Percentiles rank a stretch among this genome's conserved stretches.
phyloP scores from a whole-genome alignment of 2,329 filamentous ascomycete genomes.

The Stylonectria norvegica region DNA sequence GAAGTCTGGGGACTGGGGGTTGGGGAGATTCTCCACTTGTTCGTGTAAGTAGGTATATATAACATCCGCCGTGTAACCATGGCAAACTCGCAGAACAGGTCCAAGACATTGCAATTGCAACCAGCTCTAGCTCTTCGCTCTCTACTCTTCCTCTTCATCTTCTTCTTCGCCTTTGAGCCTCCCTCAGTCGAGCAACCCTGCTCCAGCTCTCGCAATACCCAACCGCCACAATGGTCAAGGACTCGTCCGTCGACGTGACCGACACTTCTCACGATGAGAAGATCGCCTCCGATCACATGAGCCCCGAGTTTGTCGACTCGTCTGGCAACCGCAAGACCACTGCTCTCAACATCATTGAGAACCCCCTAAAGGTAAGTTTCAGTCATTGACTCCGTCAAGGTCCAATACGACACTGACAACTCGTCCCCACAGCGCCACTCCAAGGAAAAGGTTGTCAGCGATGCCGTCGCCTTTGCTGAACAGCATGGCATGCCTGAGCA shows the following conservation, averaged over 20 bases:
- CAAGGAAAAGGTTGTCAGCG: constrained; percentile 20
- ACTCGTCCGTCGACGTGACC: background rate
- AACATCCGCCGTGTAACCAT: no score
- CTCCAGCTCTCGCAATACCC: no score
- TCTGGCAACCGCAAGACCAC: constrained; percentile 20
- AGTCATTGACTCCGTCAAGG: background rate
- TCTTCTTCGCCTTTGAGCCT: no score
- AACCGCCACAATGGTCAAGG: constrained; percentile 7
- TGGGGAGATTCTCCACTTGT: no score
- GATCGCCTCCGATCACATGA: background rate
- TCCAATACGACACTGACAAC: no score
- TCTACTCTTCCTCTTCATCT: no score
- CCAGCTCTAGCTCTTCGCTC: no score
- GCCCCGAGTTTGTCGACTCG: background rate
- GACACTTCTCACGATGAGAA: constrained; percentile 13
- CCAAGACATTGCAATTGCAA: no score
- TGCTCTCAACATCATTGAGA: constrained; percentile 33
- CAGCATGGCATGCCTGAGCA: constrained; percentile 47
- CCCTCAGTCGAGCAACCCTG: no score
- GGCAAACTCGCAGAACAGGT: no score
- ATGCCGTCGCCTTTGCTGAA: constrained; percentile 51
- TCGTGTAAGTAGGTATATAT: no score
- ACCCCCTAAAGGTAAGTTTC: constrained; percentile 29
- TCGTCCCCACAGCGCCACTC: constrained; percentile 23
- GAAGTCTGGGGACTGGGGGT: no score